Evolutionary conservation across 177 flowering plant genomes (phyloP), one percentile per base, ranked within the genome.

Genomic region (Vitis hybrid): DNA sequence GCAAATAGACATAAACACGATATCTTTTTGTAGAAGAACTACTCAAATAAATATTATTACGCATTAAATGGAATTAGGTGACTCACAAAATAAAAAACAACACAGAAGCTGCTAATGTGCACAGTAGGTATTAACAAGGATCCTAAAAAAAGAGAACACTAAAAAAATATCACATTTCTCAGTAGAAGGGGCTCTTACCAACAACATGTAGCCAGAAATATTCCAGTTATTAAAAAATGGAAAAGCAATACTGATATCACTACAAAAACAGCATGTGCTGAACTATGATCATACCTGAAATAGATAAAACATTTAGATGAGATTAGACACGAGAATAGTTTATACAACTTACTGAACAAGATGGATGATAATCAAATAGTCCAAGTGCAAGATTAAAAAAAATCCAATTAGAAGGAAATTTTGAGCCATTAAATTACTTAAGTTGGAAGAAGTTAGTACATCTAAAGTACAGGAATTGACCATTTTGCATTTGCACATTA

Each of bases 271-370:
- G 99, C 88, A 86, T 96, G 98, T 51, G 77, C 83, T 21, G 82
- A 78, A 77, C 92, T 92, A 49, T 90, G 90, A 68, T 87, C 98
- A 69, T 92, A 96, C 93, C 99, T 96, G 93, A 69, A 82, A 74
- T 9, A 29, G 62, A 73, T 16, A 68, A 68, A 62, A 67, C 29
- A 65, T 13, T 65, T 22, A 26, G 45, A 69, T 31, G 53, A 10
- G 8, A 65, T 52, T 14, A 48, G 11, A 53, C 3, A 19, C 52
- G 59, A 50, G 63, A 26, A n/a, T 14, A 10, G 0, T 16, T 21
- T 22, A 16, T 18, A 5, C 7, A 56, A 48, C 5, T 2, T 67
- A 39, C 1, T 6, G 2, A 56, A 67, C 56, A 45, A 29, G 48
- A 29, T 4, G 18, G 19, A 56, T 12, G 19, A 13, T 21, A 65